Evolutionary conservation across 805 yeast genomes (phyloP).

Genomic region (Saturnispora besseyi): DNA sequence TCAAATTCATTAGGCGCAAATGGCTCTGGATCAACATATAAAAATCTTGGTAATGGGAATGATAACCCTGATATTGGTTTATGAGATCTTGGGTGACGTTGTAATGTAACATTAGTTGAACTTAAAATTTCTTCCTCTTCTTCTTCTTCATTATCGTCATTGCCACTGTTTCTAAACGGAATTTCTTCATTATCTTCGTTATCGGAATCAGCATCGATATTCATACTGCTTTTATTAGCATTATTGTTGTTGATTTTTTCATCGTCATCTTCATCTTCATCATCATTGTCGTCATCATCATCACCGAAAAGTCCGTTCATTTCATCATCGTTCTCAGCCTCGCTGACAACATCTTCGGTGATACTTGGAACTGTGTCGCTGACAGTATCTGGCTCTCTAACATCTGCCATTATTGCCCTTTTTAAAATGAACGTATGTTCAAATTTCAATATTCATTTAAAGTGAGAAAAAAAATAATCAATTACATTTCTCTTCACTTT

Average conservation of each 20-base stretch:
- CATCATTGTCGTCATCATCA: conserved; percentile 9
- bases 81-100: conserved; percentile 43
- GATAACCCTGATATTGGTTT: conserved; percentile 23
- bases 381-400: background rate
- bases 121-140: conserved; percentile 23
- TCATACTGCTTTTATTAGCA: conserved; percentile 2
- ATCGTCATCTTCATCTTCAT: conserved; percentile 3
- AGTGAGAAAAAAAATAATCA: background rate
- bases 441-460: background rate
- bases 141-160: conserved; percentile 29
- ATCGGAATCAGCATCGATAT: conserved; percentile 12
- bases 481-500: background rate
- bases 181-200: conserved; percentile 27
- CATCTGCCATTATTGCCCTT: background rate
- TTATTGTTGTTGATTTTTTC: conserved; percentile 3
- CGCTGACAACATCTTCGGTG: background rate
- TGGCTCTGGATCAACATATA: conserved; percentile 76
- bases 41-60: conserved; percentile 73
- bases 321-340: conserved; percentile 10
- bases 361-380: background rate
- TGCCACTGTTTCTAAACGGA: conserved; percentile 28
- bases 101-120: conserved; percentile 35
- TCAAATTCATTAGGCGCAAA: conserved; percentile 58
- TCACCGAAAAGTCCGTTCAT: conserved; percentile 9
- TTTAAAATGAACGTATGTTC: background rate